Evolutionary conservation across 352 stramenopile species (phyloP), one percentile per base, ranked within the genome.

Genomic region (Phytophthora pluvialis): DNA sequence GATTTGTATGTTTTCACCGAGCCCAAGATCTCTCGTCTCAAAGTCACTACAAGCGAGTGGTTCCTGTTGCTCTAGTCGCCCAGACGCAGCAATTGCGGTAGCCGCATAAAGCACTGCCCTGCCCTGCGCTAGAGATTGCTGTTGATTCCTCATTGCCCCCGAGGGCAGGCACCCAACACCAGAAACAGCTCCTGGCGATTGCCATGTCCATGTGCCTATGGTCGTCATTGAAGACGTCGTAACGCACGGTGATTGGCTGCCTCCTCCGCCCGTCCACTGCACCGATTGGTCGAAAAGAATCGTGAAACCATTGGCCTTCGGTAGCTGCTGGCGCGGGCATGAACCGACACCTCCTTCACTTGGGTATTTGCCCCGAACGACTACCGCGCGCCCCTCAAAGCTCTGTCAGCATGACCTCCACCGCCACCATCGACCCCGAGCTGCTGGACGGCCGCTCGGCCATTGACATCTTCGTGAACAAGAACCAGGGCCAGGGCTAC

Each of bases 401-500:
- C 33, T 52, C 38, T 50, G 21, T 11, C 33, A 48, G n/a, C 25
- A 56, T 60, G 38, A 36, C 39, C 26, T 70, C 56, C 48, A 81
- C 49, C 29, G 21, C 44, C 28, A 38, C 67, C 36, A 78, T 83
- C 52, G 77, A 90, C 55, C 66, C 73, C 29, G 77, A 86, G 54
- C 64, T 90, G 51, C 69, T 86, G 35, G 88, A 96, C 70, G 88
- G 88, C 50, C 83, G 81, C 68, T 83, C 85, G 58, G 88, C 83
- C 44, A 77, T 80, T 29, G 85, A 94, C 70, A 91, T 96, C 71
- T 96, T 96, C 54, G 85, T 94, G 11, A 78, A 78, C 66, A 95
- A 95, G 76, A 94, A 94, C 75, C 81, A 91, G 48, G 86, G 85
- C 71, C 76, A 92, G 40, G 83, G 81, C 21, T 93, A 94, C 58